Evolutionary conservation across 192 early-diverging fungal genomes (phyloP), one percentile per base, ranked within the genome.

Genomic region (Endogone sp.): DNA sequence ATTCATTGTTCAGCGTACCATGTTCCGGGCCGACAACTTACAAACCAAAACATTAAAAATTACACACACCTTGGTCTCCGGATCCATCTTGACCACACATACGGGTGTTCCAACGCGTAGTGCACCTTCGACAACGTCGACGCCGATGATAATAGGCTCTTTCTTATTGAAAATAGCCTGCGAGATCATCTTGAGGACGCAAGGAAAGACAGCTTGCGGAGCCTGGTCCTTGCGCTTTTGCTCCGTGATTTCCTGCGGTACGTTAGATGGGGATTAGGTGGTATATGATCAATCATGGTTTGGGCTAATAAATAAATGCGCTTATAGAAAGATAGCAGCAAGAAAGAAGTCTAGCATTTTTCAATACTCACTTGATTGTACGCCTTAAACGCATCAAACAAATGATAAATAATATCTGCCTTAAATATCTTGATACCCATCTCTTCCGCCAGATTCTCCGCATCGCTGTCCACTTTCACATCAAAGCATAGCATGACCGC

Each of bases 401-500:
- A 84, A 72, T 97, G 96, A 81, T 99, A 99, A 74, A 99, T 99
- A 74, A 98, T 97, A 72, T 99, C 95, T 29, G 97, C 97, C 67
- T 86, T 89, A 82, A 97, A 99, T 27, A 99, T 82, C 78, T 88
- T 93, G 65, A 99, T 85, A 44, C 96, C 96, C 54, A 93, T 57
- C 60, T 96, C 91, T 21, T 97, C 90, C 0, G 98, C 98, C 84
- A 95, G 74, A 29, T 95, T 89, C 77, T 90, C 84, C 0, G 95
- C 96, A 10, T 99, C 98, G 70, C 84, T 88, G 44, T 93, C 93
- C 25, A 95, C 81, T 82, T 92, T 95, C 78, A 95, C 93, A 79
- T 94, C 92, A 75, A 94, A 93, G 80, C 90, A 92, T n/a, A 94
- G 80, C 84, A 94, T 85, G 24, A 91, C 86, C 23, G 93, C 70